phyloP scores from a whole-genome alignment of 495 filamentous ascomycete genomes.

The Paragyromitra xinjiangensis region DNA sequence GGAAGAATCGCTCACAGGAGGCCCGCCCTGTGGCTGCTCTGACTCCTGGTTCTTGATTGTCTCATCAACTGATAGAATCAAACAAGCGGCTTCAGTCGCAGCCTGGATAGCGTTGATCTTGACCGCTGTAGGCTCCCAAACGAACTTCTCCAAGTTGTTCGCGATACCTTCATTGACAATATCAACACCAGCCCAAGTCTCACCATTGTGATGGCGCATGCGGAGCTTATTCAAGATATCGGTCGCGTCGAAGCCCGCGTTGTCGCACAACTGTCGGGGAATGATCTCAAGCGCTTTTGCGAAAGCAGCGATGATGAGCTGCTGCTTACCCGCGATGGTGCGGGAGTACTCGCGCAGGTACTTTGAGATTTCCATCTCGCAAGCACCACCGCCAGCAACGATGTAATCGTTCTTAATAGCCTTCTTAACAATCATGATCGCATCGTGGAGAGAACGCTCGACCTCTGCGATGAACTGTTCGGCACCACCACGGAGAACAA shows the following conservation, averaged over 20 bases:
- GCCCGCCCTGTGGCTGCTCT: constrained; percentile 75
- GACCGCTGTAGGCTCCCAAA: constrained; percentile 95
- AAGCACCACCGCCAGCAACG: constrained; percentile 92
- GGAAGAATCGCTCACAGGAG: constrained; percentile 54
- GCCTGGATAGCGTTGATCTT: constrained; percentile 98
- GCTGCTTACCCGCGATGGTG: constrained; percentile 92
- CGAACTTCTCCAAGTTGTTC: constrained; percentile 91
- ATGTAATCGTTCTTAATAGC: constrained; percentile 92
- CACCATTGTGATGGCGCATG: constrained; percentile 91
- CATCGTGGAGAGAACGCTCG: constrained; percentile 94
- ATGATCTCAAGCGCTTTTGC: constrained; percentile 97
- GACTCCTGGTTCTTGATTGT: constrained; percentile 97
- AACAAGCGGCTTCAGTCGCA: constrained; percentile 89
- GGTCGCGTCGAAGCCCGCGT: constrained; percentile 96
- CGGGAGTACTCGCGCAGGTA: constrained; percentile 90
- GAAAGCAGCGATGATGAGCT: constrained; percentile 95
- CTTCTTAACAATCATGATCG: constrained; percentile 99
- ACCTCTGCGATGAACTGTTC: constrained; percentile 99
- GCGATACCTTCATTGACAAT: constrained; percentile 89
- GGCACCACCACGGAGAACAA: constrained; percentile 92
- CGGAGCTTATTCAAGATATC: constrained; percentile 94
- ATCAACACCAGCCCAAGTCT: constrained; percentile 94
- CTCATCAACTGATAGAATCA: constrained; percentile 97
- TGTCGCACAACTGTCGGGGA: constrained; percentile 95
- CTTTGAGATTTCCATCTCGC: constrained; percentile 95